Evolutionary conservation across 495 filamentous ascomycete genomes (phyloP), one percentile per base, ranked within the genome.

Genomic region (Cercophora newfieldiana): DNA sequence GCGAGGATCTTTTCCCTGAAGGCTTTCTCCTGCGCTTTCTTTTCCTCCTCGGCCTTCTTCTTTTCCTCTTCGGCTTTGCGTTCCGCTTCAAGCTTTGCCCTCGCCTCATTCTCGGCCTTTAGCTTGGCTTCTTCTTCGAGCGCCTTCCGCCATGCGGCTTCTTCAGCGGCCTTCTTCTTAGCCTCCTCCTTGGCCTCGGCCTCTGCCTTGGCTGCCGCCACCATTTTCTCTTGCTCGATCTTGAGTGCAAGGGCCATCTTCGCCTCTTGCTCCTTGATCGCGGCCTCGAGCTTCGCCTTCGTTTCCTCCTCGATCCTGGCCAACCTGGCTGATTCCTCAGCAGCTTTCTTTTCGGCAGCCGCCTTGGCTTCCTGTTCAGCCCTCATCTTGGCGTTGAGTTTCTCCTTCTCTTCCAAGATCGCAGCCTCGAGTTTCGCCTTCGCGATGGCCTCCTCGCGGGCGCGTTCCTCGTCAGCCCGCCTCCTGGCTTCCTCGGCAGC

Each of bases 381-480:
- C 60, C 73, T 72, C 55, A 73, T 58, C 30, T 69, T 67, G 16
- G 66, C 68, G 2, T 67, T 65, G 14, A 69, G 22, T 65, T 74
- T 72, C 31, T 77, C 78, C 53, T 80, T 79, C 48, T 83, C 83
- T 68, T 83, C 79, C 64, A 81, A 84, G 22, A 79, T 79, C 10
- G 83, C 84, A 51, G 81, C 82, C 62, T 87, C 85, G 19, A 81
- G 77, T 66, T 80, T 83, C 59, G 74, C 78, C 65, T 81, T 77
- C 28, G 78, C 80, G 28, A 73, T 74, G 25, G 71, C 71, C 26
- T 64, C 69, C 21, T 58, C 66, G 58, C 61, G 61, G 50, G 28
- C 48, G 12, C 61, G 29, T 7, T 63, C 49, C 28, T 63, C 61
- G 14, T 54, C 61, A n/a, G 26, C 30, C 8, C 51, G 59, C 37